These are phyloP conservation scores for Fraxinus nigra DNA, from an alignment of 305 asterid species.

Conservation along the genomic window DNA sequence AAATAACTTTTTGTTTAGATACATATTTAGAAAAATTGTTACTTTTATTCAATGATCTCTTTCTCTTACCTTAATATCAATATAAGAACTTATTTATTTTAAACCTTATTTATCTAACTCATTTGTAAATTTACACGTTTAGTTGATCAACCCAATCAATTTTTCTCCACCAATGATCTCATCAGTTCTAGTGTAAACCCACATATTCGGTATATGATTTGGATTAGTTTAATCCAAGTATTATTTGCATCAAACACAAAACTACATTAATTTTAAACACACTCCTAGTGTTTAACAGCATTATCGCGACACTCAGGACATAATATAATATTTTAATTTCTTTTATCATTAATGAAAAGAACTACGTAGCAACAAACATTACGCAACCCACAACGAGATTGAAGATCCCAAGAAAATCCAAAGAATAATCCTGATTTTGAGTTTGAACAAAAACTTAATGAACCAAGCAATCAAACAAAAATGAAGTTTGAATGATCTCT, in stretches of 20 bases:
- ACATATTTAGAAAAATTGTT: background rate
- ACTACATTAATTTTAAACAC: background rate
- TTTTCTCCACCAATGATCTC: background rate
- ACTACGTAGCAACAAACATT: too few species aligned
- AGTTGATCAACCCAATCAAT: background rate
- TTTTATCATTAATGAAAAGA: too few species aligned
- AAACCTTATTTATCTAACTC: background rate
- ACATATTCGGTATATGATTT: too few species aligned
- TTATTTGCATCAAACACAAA: background rate
- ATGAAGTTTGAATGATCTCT: too few species aligned
- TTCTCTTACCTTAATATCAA: background rate
- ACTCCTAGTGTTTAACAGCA: background rate
- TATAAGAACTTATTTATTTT: too few species aligned
- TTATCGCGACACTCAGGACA: background rate
- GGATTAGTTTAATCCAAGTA: background rate
- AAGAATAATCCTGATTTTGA: too few species aligned
- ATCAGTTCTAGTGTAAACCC: too few species aligned
- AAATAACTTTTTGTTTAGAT: background rate
- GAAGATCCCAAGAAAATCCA: too few species aligned
- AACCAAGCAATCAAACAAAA: too few species aligned
- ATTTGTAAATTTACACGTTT: background rate
- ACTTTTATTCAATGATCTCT: background rate
- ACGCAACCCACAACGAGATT: too few species aligned
- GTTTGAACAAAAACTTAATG: too few species aligned
- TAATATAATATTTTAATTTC: too few species aligned